phyloP scores from a whole-genome alignment of 1,139 yeast genomes.

The Protomyces lactucae-debilis region DNA sequence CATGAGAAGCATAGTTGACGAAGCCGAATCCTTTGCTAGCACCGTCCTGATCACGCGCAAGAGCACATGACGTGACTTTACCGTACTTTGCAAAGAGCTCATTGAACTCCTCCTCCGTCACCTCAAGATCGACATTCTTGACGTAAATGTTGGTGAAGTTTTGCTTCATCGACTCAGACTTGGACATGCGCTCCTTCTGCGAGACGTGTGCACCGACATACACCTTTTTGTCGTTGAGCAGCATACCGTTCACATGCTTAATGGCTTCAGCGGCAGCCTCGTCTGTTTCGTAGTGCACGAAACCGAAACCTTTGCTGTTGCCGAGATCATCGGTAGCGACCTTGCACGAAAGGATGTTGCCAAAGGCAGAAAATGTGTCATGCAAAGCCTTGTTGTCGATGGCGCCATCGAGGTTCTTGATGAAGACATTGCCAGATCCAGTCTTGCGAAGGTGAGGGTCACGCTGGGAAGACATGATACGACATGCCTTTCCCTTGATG shows the following conservation, averaged over 20 bases:
- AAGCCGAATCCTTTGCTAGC: conserved; percentile 95
- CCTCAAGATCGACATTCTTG: conserved; percentile 76
- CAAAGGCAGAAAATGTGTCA: conserved; percentile 96
- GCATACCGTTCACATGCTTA: conserved; percentile 97
- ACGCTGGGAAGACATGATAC: conserved; percentile 99
- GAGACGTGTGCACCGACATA: conserved; percentile 93
- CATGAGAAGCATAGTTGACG: conserved; percentile 83
- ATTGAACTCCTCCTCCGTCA: conserved; percentile 60
- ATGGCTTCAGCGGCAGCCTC: conserved; percentile 94
- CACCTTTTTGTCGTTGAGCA: conserved; percentile 93
- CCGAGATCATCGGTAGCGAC: conserved; percentile 95
- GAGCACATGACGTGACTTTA: conserved; percentile 73
- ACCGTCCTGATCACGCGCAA: conserved; percentile 80
- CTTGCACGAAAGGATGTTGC: conserved; percentile 92
- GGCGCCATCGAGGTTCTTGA: conserved; percentile 97
- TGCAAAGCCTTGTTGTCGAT: conserved; percentile 98
- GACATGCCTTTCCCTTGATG: conserved; percentile 94
- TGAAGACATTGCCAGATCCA: conserved; percentile 95
- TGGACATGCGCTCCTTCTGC: conserved; percentile 91
- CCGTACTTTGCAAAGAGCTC: conserved; percentile 73
- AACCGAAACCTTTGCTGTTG: conserved; percentile 92
- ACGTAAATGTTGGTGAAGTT: conserved; percentile 93
- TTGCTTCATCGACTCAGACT: conserved; percentile 85
- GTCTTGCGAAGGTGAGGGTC: conserved; percentile 94
- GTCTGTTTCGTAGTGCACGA: conserved; percentile 91